Conservation (phyloP, 2,329 filamentous ascomycete species). For the Diaporthe aspalathi region DNA sequence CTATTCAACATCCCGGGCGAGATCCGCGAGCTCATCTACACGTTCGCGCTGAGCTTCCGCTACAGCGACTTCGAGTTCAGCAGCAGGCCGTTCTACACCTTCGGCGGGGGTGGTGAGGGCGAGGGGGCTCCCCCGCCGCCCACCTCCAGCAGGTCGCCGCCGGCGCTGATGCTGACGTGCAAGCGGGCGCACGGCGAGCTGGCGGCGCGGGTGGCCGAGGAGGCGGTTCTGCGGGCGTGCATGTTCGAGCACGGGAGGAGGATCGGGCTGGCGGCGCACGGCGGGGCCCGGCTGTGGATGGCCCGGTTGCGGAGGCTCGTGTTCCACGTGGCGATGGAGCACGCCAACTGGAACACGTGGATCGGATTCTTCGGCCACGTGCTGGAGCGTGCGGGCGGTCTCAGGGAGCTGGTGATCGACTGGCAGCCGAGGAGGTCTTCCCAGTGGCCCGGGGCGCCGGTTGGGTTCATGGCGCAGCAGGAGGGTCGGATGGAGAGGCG, state of each 20-base stretch:
- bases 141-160: constrained; percentile 21
- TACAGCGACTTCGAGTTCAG: constrained; percentile 35
- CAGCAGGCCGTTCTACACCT: constrained; percentile 27
- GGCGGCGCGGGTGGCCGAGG: constrained; percentile 41
- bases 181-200: constrained; percentile 34
- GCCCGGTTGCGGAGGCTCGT: constrained; percentile 44
- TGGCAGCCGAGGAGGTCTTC: constrained; percentile 45
- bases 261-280: constrained; percentile 48
- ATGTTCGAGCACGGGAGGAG: constrained; percentile 43
- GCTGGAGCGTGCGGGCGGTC: constrained; percentile 32
- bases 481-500: constrained; percentile 43
- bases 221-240: constrained; percentile 45
- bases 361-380: constrained; percentile 45
- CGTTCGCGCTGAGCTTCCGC: constrained; percentile 22
- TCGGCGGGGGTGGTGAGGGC: constrained; percentile 5
- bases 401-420: constrained; percentile 46
- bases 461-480: constrained; percentile 22
- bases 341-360: constrained; percentile 49
- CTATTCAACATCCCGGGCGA: constrained; percentile 33
- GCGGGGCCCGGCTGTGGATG: constrained; percentile 44
- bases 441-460: constrained; percentile 38
- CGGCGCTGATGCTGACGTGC: constrained; percentile 36
- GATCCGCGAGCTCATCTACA: constrained; percentile 31
- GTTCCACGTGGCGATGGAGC: constrained; percentile 44
- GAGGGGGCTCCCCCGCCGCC: background rate